A percentile compares a stretch with the other conserved stretches of the same genome.
phyloP scores from a whole-genome alignment of 805 yeast species.

The Candida andamanensis region DNA sequence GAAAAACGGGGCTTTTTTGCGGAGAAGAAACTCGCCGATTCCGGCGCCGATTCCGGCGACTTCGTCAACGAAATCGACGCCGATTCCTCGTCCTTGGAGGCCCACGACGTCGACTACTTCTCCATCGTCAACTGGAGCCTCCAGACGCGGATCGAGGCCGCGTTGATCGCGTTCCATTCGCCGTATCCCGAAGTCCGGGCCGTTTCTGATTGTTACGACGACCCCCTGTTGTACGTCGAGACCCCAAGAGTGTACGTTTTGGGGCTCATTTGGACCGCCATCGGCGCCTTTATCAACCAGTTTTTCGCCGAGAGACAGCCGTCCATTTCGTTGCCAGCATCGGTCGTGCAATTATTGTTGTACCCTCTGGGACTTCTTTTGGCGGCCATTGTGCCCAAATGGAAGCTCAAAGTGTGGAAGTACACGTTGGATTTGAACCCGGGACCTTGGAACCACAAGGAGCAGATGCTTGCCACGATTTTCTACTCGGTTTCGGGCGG shows the following conservation, averaged over 20 bases:
- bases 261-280: conserved; percentile 46
- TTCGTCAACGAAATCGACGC: conserved; percentile 5
- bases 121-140: conserved; percentile 24
- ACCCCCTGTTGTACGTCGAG: conserved; percentile 43
- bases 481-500: conserved; percentile 16
- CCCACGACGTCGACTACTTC: conserved; percentile 18
- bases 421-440: conserved; percentile 41
- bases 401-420: conserved; percentile 18
- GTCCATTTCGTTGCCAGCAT: conserved; percentile 36
- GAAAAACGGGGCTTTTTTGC: background rate
- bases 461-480: conserved; percentile 59
- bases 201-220: conserved; percentile 56
- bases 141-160: conserved; percentile 39
- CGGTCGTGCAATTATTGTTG: conserved; percentile 43
- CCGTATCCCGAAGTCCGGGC: conserved; percentile 68
- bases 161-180: conserved; percentile 38
- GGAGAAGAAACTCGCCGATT: conserved; percentile 6
- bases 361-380: conserved; percentile 39
- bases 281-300: conserved; percentile 53
- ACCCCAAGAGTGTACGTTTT: conserved; percentile 54
- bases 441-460: conserved; percentile 52
- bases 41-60: conserved; percentile 3
- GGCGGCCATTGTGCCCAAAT: conserved; percentile 42
- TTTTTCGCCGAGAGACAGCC: conserved; percentile 56
- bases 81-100: conserved; percentile 18